Base-by-base conservation (phyloP, 2,329 filamentous ascomycete genomes). In the Balansia obtecta region DNA sequence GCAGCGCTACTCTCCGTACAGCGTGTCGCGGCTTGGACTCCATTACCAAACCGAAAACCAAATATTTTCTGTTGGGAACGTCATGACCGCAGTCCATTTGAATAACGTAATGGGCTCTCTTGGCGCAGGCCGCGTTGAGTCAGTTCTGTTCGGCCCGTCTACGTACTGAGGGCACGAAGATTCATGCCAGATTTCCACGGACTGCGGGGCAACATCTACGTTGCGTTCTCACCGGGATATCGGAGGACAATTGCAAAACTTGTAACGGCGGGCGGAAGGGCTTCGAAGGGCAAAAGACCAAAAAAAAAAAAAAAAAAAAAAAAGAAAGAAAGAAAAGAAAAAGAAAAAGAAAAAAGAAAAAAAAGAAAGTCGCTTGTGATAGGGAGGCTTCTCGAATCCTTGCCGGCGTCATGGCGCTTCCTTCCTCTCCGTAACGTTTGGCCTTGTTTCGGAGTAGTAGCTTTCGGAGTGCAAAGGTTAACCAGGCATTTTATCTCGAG, bases 21-120 rank as follows among this genome's bases (percentile, higher is more conserved):
- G 33, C 10, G 33, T 47, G 38, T 32, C 45, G 32, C n/a, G 38
- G 33, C 41, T 46, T 46, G 43, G 11, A 42, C 45, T 40, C 54
- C 52, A 74, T 74, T 74, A 74, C 69, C 67, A 72, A 70, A 73
- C 71, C 62, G 65, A 71, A 73, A 70, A 64, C 59, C 61, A 55
- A 49, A 53, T 50, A 53, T 49, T 51, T 30, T 50, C 49, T 52
- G 54, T 5, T 16, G 13, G 10, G 16, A 56, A 60, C 63, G 62
- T 63, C 8, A 61, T 59, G 54, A 59, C 61, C 60, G 39, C 50
- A 46, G 49, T 56, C 45, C 57, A 46, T 69, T 60, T 73, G 7
- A 27, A 27, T 27, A 70, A 74, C 71, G 72, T 74, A 74, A 74
- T 72, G 62, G 62, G 65, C 46, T 46, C 57, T 63, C 40, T 49